Evolutionary conservation across 345 rosid genomes (phyloP).

Genomic region (Bruguiera parviflora): DNA sequence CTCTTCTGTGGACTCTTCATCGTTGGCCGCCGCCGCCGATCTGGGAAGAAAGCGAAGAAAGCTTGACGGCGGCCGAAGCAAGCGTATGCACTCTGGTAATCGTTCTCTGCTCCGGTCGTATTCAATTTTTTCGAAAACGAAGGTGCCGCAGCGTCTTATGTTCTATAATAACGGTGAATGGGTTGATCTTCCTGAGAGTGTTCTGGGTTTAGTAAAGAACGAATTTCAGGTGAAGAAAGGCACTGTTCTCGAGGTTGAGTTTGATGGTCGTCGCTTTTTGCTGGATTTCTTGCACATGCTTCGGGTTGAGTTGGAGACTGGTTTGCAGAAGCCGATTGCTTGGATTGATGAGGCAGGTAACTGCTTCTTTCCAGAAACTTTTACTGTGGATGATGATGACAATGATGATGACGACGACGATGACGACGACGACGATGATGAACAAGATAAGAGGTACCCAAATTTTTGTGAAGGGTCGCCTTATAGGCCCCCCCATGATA

Average conservation of each 20-base stretch:
- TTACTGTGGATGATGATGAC: slow-evolving; percentile 2
- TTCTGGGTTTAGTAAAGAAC: slow-evolving; percentile 38
- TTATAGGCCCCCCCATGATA: slow-evolving; percentile 49
- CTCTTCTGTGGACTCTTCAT: slow-evolving; percentile 15
- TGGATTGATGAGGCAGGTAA: slow-evolving; percentile 85
- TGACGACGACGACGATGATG: slow-evolving; percentile 34
- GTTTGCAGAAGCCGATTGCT: slow-evolving; percentile 62
- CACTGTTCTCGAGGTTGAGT: slow-evolving; percentile 48
- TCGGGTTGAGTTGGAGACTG: slow-evolving; percentile 60
- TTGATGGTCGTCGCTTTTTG: slow-evolving; percentile 41
- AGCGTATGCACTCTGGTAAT: slow-evolving; percentile 19
- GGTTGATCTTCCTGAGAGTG: slow-evolving; percentile 58
- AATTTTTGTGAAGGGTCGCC: slow-evolving; percentile 29
- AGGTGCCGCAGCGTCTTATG: slow-evolving; percentile 68
- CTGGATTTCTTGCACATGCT: slow-evolving; percentile 88
- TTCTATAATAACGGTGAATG: slow-evolving; percentile 70
- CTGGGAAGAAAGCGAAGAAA: slow-evolving; percentile 53
- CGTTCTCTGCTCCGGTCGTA: slow-evolving; percentile 55
- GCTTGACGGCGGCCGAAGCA: slow-evolving; percentile 31
- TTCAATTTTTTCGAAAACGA: slow-evolving; percentile 62
- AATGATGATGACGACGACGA: slow-evolving; percentile 33
- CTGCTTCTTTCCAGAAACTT: slow-evolving; percentile 81
- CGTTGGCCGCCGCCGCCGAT: slow-evolving; percentile 6
- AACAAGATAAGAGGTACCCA: slow-evolving; percentile 34
- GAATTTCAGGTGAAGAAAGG: slow-evolving; percentile 68